These are phyloP conservation scores for Eutrema japonicum DNA, from an alignment of 345 rosid genomes.

Conservation along the genomic window DNA sequence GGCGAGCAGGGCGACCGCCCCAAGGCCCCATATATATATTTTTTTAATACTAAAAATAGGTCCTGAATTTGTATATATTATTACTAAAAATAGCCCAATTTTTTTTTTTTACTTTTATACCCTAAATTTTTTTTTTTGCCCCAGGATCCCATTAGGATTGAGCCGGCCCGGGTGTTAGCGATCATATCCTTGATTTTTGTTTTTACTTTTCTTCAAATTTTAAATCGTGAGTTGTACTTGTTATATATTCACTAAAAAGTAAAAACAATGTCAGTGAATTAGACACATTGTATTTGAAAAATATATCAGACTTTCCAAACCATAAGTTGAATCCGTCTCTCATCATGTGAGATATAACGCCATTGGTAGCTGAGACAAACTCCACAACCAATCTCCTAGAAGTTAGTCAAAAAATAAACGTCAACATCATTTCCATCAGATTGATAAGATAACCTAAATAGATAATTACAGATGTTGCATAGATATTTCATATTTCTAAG, in stretches of 20 bases:
- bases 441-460: not conserved
- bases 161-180: too few relatives aligned
- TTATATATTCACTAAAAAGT: constrained; percentile 3
- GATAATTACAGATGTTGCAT: not conserved
- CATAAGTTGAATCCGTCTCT: constrained; percentile 14
- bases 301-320: not conserved
- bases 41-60: too few relatives aligned
- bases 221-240: not conserved
- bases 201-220: not conserved
- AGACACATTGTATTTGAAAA: not conserved
- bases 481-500: not conserved
- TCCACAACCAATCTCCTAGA: not conserved
- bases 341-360: constrained; percentile 3
- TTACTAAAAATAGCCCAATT: too few relatives aligned
- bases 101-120: too few relatives aligned
- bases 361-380: constrained; percentile 4
- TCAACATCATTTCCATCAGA: constrained; percentile 5
- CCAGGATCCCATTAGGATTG: too few relatives aligned
- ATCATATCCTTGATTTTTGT: too few relatives aligned
- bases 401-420: not conserved
- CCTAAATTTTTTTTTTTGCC: too few relatives aligned
- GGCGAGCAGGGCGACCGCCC: too few relatives aligned
- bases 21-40: too few relatives aligned
- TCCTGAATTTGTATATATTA: too few relatives aligned
- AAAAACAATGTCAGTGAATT: not conserved